Base-by-base conservation (phyloP, 2,329 filamentous ascomycete genomes). In the Nemania sp. region DNA sequence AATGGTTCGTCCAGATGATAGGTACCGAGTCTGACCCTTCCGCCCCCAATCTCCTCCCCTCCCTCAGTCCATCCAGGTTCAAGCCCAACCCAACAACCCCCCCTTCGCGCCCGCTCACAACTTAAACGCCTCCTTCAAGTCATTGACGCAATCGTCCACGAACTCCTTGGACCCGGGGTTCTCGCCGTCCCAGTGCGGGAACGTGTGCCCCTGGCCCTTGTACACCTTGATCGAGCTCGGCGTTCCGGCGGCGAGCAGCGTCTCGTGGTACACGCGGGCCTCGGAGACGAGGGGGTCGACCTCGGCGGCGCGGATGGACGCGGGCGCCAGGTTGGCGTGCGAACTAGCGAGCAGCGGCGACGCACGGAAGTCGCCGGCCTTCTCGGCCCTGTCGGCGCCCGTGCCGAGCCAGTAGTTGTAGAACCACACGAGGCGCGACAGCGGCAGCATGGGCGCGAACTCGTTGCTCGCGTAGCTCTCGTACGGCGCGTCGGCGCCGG, bases 361-460 rank as follows among this genome's bases (percentile, higher is more conserved):
- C 7, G 73, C 73, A 4, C 66, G 66, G 47, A 71, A 74, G 42
- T 75, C 67, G 5, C 64, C 62, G 5, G 73, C 71, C n/a, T 59
- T 65, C 50, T 66, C 68, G 3, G 57, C 62, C 17, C 73, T 66
- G 48, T 65, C 67, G n/a, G 65, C 60, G 20, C 72, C 74, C 5
- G 59, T 73, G 0, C 74, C 74, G 9, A 76, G 64, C 74, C 74
- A 76, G 25, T 75, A 66, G 25, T 73, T 74, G 54, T 75, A 75
- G 60, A 76, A 76, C 75, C 74, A 76, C 32, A 71, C 51, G 29
- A 77, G 61, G 1, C 74, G 67, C 40, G 71, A 50, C 32, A 76
- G 67, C 6, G 74, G 74, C 45, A 76, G 65, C 59, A 71, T 74
- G 13, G 74, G 74, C 12, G 74, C 73, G 48, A 69, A 70, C 50